Evolutionary conservation across 805 yeast species (phyloP), one percentile per base, ranked within the genome.

Genomic region (Starmerella etchellsii): DNA sequence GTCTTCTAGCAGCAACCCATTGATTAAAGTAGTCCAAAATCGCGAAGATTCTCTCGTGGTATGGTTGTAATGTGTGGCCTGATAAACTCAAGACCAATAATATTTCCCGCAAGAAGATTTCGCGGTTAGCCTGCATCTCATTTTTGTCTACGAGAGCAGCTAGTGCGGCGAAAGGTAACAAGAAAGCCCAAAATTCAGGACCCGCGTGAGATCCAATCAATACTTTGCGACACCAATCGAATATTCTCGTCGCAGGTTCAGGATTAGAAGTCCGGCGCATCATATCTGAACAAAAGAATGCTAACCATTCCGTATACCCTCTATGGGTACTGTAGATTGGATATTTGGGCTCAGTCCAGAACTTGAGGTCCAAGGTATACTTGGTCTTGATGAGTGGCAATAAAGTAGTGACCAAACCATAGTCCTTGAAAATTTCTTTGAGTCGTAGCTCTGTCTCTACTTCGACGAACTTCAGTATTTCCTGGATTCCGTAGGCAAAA

Each of bases 401-500:
- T 13, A 47, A 26, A 3, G 47, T 40, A 26, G 41, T 42, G 6
- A 39, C 45, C 40, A 36, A 28, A 23, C 34, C 31, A 19, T 31
- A 44, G 33, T 34, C 46, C 29, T 22, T 19, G 20, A 47, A 47
- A 8, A 47, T 19, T 2, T 2, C 10, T 11, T 18, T 28, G 2
- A 47, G 41, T 14, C 34, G 37, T 3, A 13, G 24, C n/a, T 34
- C 34, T 2, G 41, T 34, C 16, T 43, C 46, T 3, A 42, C 44
- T 2, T 30, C 31, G 76, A 49, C 42, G 14, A 74, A 69, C 48
- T 75, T 75, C 38, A 91, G 61, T 36, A 78, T 76, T 47, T 84
- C 91, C 57, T 91, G 99, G 73, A 91, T 82, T 0, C 88, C 80
- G 58, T 73, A 80, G 0, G 95, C 95, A 27, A 85, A 68, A 54